Percentiles rank a stretch among this genome's conserved stretches.
These are phyloP conservation scores for Litsea cubeba DNA, from an alignment of 164 flowering plant genomes.

Conservation along the genomic window DNA sequence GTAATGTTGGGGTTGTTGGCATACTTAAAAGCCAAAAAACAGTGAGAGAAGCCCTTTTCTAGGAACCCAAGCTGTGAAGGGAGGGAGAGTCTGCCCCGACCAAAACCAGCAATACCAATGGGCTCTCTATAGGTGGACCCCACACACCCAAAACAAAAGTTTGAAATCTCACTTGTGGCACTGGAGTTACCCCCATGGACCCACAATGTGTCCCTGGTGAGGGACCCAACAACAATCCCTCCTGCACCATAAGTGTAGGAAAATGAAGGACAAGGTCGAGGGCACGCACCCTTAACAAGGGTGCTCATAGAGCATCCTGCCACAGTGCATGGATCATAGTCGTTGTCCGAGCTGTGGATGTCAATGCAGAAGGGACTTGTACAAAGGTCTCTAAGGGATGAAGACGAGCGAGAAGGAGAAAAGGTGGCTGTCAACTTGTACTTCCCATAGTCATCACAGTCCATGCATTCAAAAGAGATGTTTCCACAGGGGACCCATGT, in stretches of 20 bases:
- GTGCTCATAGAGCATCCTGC: constrained; percentile 58
- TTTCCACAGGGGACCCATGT: constrained; percentile 85
- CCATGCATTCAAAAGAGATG: constrained; percentile 60
- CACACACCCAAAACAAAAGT: constrained; percentile 65
- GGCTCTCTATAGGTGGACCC: constrained; percentile 64
- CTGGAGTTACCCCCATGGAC: constrained; percentile 32
- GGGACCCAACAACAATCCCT: constrained; percentile 41
- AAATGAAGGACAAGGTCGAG: constrained; percentile 71
- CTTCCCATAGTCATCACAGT: constrained; percentile 51
- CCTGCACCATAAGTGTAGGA: constrained; percentile 70
- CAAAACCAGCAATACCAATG: constrained; percentile 72
- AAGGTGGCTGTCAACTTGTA: constrained; percentile 31
- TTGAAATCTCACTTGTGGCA: constrained; percentile 31
- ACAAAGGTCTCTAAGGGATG: constrained; percentile 49
- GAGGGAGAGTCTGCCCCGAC: constrained; percentile 57
- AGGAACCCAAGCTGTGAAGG: constrained; percentile 72
- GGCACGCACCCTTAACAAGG: constrained; percentile 41
- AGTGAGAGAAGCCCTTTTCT: constrained; percentile 70
- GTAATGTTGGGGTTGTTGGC: constrained; percentile 65
- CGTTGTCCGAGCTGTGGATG: constrained; percentile 60
- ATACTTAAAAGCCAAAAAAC: constrained; percentile 66
- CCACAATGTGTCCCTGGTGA: constrained; percentile 49
- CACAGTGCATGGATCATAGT: constrained; percentile 48
- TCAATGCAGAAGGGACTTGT: constrained; percentile 44
- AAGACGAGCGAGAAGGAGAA: constrained; percentile 52